Evolutionary conservation across 140 eudicot genomes (phyloP).

Genomic region (Oenanthe javanica): DNA sequence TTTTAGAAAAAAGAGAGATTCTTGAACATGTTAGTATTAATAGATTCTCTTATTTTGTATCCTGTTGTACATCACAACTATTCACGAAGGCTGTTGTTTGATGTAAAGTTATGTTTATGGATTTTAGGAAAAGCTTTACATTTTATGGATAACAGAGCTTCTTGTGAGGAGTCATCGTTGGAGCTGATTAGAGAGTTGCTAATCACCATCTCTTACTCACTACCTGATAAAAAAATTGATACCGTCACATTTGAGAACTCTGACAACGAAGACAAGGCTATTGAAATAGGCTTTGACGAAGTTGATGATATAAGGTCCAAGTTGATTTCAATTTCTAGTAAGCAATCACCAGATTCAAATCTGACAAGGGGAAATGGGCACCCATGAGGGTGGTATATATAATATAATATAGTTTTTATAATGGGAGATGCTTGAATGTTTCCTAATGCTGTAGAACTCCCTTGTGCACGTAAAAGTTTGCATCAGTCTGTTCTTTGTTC

Average conservation of each 20-base stretch:
- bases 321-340: constrained; percentile 37
- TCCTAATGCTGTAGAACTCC: neutral
- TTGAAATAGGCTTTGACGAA: constrained; percentile 13
- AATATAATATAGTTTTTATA: neutral
- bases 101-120: neutral
- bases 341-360: constrained; percentile 20
- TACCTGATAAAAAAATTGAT: constrained; percentile 29
- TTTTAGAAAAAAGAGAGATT: neutral
- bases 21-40: neutral
- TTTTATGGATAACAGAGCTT: constrained; percentile 47
- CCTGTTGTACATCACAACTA: neutral
- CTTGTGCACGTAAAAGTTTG: neutral
- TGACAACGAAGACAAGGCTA: constrained; percentile 12
- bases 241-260: constrained; percentile 11
- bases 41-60: neutral
- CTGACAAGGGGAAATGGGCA: constrained; percentile 25
- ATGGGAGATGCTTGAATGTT: neutral
- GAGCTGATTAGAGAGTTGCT: constrained; percentile 50
- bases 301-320: constrained; percentile 36
- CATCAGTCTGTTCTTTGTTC: neutral
- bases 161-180: constrained; percentile 24
- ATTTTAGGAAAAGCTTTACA: constrained; percentile 20
- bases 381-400: constrained; percentile 18
- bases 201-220: constrained; percentile 48
- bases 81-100: neutral